A percentile compares a stretch with the other conserved stretches of the same genome.
Evolutionary conservation across 2,329 filamentous ascomycete genomes (phyloP).

Genomic region (Botrytis elliptica): DNA sequence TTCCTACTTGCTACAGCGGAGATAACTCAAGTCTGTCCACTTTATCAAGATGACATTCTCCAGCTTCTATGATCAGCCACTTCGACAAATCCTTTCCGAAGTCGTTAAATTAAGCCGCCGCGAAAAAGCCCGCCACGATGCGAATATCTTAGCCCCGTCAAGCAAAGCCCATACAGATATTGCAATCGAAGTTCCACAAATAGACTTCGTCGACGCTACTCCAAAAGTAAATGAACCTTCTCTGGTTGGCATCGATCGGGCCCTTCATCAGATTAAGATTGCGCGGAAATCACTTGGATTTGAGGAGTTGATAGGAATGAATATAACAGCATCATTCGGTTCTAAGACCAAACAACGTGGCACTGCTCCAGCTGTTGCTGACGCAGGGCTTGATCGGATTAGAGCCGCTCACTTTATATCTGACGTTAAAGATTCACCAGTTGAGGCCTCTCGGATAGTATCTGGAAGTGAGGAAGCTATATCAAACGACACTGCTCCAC

Average conservation of each 20-base stretch:
- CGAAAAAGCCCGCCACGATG: too few species aligned
- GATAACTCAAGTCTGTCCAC: neutral
- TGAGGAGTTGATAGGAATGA: too few species aligned
- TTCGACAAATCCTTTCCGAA: conserved; percentile 4
- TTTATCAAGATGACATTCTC: neutral
- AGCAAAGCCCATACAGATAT: neutral
- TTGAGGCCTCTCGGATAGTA: neutral
- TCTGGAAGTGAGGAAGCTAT: neutral
- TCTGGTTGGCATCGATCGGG: neutral
- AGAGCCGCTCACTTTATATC: neutral
- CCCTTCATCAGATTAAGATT: neutral
- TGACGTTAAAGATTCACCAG: neutral
- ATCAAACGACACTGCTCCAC: neutral
- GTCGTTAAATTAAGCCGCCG: neutral
- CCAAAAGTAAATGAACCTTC: neutral
- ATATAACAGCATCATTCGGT: too few species aligned
- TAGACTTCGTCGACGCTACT: neutral
- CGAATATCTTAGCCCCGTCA: neutral
- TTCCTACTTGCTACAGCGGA: neutral
- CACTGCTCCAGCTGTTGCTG: neutral
- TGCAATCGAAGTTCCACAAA: neutral
- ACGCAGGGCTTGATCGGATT: neutral
- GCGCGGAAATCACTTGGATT: neutral
- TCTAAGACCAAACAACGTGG: too few species aligned
- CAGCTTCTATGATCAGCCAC: neutral